phyloP scores from a whole-genome alignment of 108 stramenopile species.

The Skeletonema costatum region DNA sequence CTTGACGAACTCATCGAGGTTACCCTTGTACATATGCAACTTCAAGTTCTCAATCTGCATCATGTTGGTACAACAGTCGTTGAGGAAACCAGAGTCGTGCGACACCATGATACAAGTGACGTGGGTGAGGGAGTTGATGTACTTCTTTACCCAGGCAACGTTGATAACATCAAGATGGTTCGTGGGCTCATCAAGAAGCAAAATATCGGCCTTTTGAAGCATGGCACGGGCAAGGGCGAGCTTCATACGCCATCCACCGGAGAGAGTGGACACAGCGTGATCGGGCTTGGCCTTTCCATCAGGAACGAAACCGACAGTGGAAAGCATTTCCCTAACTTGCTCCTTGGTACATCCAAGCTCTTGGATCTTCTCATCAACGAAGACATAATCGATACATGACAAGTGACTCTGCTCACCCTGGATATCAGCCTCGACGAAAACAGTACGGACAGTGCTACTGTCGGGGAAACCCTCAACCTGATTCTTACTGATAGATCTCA shows the following conservation, averaged over 20 bases:
- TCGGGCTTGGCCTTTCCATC: conserved; percentile 97
- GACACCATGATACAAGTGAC: conserved; percentile 99
- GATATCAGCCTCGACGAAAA: conserved; percentile 99
- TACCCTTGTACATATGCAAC: conserved; percentile 96
- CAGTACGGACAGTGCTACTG: conserved; percentile 92
- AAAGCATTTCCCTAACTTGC: conserved; percentile 88
- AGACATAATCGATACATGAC: conserved; percentile 96
- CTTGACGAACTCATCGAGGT: conserved; percentile 98
- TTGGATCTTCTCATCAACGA: conserved; percentile 88
- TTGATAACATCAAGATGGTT: conserved; percentile 99
- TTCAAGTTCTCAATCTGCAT: conserved; percentile 98
- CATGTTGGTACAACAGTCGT: conserved; percentile 99
- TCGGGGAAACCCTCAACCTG: conserved; percentile 99
- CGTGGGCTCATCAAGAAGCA: conserved; percentile 98
- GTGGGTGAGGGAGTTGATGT: conserved; percentile 94
- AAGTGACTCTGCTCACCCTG: conserved; percentile 97
- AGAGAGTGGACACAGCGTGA: conserved; percentile 96
- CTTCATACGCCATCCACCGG: conserved; percentile 99
- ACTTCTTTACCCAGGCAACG: conserved; percentile 99
- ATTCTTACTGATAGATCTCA: conserved; percentile 99
- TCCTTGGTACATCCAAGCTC: conserved; percentile 78
- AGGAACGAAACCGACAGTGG: conserved; percentile 94
- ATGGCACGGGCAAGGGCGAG: conserved; percentile 98
- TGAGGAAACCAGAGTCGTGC: conserved; percentile 98
- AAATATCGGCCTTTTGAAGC: conserved; percentile 99